Conservation (phyloP, 129 eudicot genomes). For the Tanacetum coccineum region DNA sequence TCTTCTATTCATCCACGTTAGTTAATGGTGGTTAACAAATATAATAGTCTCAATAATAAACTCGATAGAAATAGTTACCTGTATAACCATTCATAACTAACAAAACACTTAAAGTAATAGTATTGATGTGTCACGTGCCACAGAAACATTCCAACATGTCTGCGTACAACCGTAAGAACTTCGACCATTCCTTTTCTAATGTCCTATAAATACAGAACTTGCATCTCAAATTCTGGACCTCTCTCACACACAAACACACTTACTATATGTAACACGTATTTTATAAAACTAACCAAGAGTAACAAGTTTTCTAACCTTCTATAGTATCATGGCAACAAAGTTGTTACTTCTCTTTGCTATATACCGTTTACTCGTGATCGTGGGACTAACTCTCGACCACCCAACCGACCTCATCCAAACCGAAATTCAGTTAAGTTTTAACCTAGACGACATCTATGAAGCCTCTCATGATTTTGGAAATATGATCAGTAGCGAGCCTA, state of each 20-base stretch:
- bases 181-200: slow-evolving; percentile 3
- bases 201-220: slow-evolving; percentile 66
- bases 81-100: not conserved
- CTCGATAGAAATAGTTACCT: too few species aligned
- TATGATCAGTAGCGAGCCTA: slow-evolving; percentile 34
- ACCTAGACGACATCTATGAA: slow-evolving; percentile 34
- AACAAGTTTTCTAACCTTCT: slow-evolving; percentile 2
- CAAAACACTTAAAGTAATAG: not conserved
- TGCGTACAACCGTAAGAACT: not conserved
- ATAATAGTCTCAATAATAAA: too few species aligned
- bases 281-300: not conserved
- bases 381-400: slow-evolving; percentile 53
- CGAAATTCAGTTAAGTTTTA: slow-evolving; percentile 38
- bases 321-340: slow-evolving; percentile 40
- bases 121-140: slow-evolving; percentile 35
- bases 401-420: slow-evolving; percentile 44
- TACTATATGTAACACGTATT: not conserved
- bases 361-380: slow-evolving; percentile 52
- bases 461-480: slow-evolving; percentile 75
- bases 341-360: slow-evolving; percentile 44
- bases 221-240: slow-evolving; percentile 44
- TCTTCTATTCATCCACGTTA: too few species aligned
- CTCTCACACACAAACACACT: slow-evolving; percentile 10
- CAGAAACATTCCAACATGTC: slow-evolving; percentile 41
- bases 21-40: too few species aligned